Evolutionary conservation across 208 protist genomes (phyloP).

Genomic region (Leishmania tropica): DNA sequence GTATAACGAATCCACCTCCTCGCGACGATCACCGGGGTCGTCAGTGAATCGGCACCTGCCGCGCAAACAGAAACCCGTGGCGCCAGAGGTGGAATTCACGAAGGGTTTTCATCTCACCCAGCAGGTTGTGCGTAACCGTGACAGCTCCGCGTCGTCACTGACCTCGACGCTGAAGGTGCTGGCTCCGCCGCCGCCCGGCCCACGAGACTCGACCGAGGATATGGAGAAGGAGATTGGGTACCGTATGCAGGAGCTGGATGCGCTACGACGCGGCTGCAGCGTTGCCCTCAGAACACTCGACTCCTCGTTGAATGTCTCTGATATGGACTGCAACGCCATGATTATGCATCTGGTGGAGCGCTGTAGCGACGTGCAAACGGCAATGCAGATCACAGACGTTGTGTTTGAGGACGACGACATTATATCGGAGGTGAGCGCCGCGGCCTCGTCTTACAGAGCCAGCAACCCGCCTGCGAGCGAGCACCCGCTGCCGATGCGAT

Average conservation of each 20-base stretch:
- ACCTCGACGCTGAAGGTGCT: conserved; percentile 9
- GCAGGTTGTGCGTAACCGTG: background rate
- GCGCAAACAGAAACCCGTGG: conserved; percentile 37
- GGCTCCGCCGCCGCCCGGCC: conserved; percentile 5
- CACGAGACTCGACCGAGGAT: background rate
- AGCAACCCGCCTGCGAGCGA: background rate
- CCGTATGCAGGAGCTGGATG: conserved; percentile 21
- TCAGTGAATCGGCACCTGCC: conserved; percentile 13
- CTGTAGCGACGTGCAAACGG: conserved; percentile 41
- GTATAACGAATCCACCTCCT: conserved; percentile 1
- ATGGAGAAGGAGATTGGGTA: conserved; percentile 12
- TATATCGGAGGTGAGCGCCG: conserved; percentile 17
- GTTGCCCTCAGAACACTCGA: conserved; percentile 31
- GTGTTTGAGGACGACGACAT: conserved; percentile 15
- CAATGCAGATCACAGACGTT: conserved; percentile 26
- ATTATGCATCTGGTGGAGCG: conserved; percentile 36
- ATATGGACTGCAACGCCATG: conserved; percentile 27
- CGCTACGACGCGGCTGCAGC: conserved; percentile 31
- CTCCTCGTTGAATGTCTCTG: conserved; percentile 10
- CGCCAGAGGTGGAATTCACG: conserved; percentile 19
- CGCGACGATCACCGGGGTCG: conserved; percentile 4
- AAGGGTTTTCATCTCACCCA: conserved; percentile 24
- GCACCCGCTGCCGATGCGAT: conserved; percentile 18
- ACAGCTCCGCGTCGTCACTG: background rate
- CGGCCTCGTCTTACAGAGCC: background rate